These are phyloP conservation scores for Trichoderma asperelloides DNA, from an alignment of 495 filamentous ascomycete genomes.

Conservation along the genomic window DNA sequence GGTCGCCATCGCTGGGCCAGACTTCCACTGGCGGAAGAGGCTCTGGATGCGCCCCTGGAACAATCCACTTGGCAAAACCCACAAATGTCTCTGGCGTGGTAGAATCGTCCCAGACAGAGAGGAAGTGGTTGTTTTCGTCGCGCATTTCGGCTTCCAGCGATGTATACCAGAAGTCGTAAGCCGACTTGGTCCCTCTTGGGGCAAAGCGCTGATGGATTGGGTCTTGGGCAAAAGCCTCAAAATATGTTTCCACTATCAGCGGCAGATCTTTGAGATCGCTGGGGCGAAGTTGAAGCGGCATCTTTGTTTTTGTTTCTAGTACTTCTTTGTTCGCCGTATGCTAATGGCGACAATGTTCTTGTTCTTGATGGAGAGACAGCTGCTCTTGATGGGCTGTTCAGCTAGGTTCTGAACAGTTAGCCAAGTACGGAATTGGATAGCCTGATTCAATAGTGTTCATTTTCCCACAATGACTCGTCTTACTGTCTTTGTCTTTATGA, in stretches of 20 bases:
- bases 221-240: constrained; percentile 1
- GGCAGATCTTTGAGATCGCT: background rate
- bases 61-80: constrained; percentile 27
- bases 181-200: background rate
- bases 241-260: background rate
- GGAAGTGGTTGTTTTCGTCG: background rate
- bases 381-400: background rate
- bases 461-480: too few species aligned
- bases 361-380: background rate
- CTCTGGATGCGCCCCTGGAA: constrained; percentile 13
- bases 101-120: background rate
- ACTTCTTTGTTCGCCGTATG: background rate
- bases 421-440: background rate
- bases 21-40: constrained; percentile 1
- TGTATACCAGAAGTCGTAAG: background rate
- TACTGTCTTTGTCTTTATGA: too few species aligned
- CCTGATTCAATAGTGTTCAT: background rate
- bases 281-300: background rate
- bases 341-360: background rate
- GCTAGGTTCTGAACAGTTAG: background rate
- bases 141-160: background rate
- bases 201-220: background rate
- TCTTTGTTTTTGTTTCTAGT: background rate
- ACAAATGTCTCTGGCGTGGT: constrained; percentile 10
- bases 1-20: constrained; percentile 25